phyloP scores from a whole-genome alignment of 2,329 filamentous ascomycete genomes.

The Talaromyces islandicus region DNA sequence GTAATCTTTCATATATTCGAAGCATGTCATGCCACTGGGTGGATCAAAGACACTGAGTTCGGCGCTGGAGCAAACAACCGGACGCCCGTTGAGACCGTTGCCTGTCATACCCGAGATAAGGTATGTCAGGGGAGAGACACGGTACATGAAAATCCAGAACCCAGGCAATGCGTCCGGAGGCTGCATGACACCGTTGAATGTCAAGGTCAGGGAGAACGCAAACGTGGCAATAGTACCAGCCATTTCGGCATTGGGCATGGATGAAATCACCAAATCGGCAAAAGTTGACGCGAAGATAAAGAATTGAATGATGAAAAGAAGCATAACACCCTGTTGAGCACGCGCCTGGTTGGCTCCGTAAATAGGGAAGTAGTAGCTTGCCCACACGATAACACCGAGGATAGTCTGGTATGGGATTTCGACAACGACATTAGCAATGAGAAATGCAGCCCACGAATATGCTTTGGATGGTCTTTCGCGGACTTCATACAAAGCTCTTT shows the following conservation, averaged over 20 bases:
- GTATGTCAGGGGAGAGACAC: slow-evolving; percentile 61
- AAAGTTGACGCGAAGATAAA: slow-evolving; percentile 70
- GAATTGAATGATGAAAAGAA: slow-evolving; percentile 59
- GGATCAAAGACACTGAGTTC: slow-evolving; percentile 51
- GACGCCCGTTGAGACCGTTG: slow-evolving; percentile 3
- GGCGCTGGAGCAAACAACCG: slow-evolving; percentile 1
- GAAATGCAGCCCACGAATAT: slow-evolving; percentile 69
- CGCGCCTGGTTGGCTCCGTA: slow-evolving; percentile 18
- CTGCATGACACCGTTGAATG: slow-evolving; percentile 58
- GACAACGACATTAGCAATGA: slow-evolving; percentile 64
- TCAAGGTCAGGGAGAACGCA: slow-evolving; percentile 52
- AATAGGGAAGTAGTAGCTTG: slow-evolving; percentile 52
- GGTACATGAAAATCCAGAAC: slow-evolving; percentile 77
- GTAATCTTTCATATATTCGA: slow-evolving; percentile 51
- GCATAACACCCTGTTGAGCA: slow-evolving; percentile 51
- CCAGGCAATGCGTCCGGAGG: slow-evolving; percentile 53
- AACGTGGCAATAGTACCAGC: slow-evolving; percentile 59
- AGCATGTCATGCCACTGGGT: slow-evolving; percentile 52
- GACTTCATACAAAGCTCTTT: slow-evolving; percentile 54
- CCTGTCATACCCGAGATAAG: slow-evolving; percentile 34
- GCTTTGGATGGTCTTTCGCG: slow-evolving; percentile 60
- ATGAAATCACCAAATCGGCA: slow-evolving; percentile 66
- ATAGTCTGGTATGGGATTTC: slow-evolving; percentile 64
- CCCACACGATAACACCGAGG: slow-evolving; percentile 44
- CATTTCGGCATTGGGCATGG: slow-evolving; percentile 62